These are phyloP conservation scores for Oryza longistaminata DNA, from an alignment of 176 grass and related monocot genomes.

Conservation along the genomic window DNA sequence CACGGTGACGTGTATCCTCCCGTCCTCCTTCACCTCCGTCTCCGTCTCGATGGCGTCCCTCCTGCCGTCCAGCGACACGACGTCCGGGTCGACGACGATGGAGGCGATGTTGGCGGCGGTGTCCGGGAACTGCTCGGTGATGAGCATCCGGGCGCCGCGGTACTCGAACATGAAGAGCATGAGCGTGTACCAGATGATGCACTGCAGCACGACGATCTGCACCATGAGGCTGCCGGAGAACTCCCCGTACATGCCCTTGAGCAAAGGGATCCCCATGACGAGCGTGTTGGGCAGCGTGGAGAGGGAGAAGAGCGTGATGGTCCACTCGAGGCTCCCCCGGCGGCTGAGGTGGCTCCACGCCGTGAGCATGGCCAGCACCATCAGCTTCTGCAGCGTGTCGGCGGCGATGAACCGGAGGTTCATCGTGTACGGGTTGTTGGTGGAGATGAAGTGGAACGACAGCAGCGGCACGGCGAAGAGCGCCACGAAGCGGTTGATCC, in stretches of 20 bases:
- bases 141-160: constrained; percentile 84
- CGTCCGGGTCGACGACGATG: constrained; percentile 90
- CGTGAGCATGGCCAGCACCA: constrained; percentile 86
- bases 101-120: constrained; percentile 84
- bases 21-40: constrained; percentile 88
- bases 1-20: constrained; percentile 84
- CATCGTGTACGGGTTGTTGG: constrained; percentile 95
- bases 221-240: constrained; percentile 91
- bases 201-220: constrained; percentile 97
- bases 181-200: constrained; percentile 99
- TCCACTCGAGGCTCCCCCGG: constrained; percentile 86
- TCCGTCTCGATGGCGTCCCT: constrained; percentile 87
- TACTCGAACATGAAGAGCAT: constrained; percentile 99
- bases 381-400: constrained; percentile 97
- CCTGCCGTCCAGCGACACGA: constrained; percentile 78
- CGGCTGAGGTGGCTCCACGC: constrained; percentile 78
- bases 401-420: constrained; percentile 97
- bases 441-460: constrained; percentile 99
- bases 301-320: constrained; percentile 98
- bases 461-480: constrained; percentile 97
- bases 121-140: constrained; percentile 97
- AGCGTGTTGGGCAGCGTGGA: constrained; percentile 99
- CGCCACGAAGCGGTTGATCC: constrained; percentile 98
- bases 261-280: constrained; percentile 95
- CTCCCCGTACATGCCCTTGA: constrained; percentile 97